A percentile compares a stretch with the other conserved stretches of the same genome.
phyloP scores from a whole-genome alignment of 148 eudicot genomes.

The Simmondsia chinensis region DNA sequence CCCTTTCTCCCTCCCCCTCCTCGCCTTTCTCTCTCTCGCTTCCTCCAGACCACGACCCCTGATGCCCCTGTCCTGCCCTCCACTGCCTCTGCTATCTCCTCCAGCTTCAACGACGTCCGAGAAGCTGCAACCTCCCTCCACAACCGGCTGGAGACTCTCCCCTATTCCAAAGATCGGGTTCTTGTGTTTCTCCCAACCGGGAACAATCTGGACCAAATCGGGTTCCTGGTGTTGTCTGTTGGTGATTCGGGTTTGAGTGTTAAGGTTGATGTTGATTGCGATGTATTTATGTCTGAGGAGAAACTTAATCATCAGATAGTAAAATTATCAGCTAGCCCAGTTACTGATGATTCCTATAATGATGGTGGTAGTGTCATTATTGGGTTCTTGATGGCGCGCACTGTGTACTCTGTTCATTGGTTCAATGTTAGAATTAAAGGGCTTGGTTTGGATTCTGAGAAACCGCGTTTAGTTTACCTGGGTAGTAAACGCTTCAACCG shows the following conservation, averaged over 20 bases:
- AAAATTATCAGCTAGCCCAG: slow-evolving; percentile 18
- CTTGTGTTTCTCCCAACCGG: slow-evolving; percentile 39
- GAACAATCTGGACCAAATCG: slow-evolving; percentile 33
- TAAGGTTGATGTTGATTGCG: slow-evolving; percentile 2
- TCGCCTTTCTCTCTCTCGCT: too few relatives aligned
- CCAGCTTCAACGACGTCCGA: slow-evolving; percentile 1
- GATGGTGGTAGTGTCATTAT: slow-evolving; percentile 9
- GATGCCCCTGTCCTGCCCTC: slow-evolving; percentile 14
- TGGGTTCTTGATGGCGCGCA: slow-evolving; percentile 44
- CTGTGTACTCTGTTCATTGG: slow-evolving; percentile 12
- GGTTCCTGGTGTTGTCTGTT: slow-evolving; percentile 18
- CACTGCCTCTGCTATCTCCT: slow-evolving; percentile 13
- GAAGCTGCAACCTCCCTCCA: not conserved
- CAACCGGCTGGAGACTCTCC: slow-evolving; percentile 33
- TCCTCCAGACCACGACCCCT: slow-evolving; percentile 16
- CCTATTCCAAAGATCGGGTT: slow-evolving; percentile 7
- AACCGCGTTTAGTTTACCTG: too few relatives aligned
- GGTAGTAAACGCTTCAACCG: slow-evolving; percentile 5
- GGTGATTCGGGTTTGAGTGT: slow-evolving; percentile 5
- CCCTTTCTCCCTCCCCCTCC: slow-evolving; percentile 28
- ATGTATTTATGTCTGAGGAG: slow-evolving; percentile 5
- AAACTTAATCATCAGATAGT: slow-evolving; percentile 23
- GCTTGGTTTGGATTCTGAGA: too few relatives aligned
- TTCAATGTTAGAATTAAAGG: too few relatives aligned
- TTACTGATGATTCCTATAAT: slow-evolving; percentile 1